These are phyloP conservation scores for Dactylorhiza incarnata DNA, from an alignment of 106 monocot species.

Conservation along the genomic window DNA sequence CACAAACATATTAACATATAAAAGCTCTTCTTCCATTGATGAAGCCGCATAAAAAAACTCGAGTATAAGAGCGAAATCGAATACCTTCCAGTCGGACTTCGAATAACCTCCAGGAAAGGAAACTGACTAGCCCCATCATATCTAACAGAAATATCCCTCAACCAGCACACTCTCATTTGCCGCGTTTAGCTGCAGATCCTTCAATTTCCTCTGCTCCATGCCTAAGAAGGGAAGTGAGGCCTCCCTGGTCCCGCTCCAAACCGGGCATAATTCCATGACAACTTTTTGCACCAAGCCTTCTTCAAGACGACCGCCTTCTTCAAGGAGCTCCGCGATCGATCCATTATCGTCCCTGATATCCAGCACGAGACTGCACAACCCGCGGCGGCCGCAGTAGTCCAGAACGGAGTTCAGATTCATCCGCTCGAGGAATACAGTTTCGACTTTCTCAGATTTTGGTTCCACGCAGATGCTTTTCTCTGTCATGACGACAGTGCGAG, in stretches of 20 bases:
- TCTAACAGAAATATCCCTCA: slow-evolving; percentile 53
- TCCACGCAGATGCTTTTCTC: slow-evolving; percentile 36
- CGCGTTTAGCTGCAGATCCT: slow-evolving; percentile 29
- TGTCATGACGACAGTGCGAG: slow-evolving; percentile 34
- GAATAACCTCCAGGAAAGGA: slow-evolving; percentile 1
- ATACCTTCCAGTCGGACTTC: neutral
- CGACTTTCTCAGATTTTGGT: slow-evolving; percentile 31
- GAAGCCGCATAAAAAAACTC: no score
- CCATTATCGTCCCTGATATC: slow-evolving; percentile 44
- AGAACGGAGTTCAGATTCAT: slow-evolving; percentile 43
- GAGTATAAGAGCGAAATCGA: no score
- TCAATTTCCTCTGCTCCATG: slow-evolving; percentile 23
- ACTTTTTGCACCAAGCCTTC: slow-evolving; percentile 67
- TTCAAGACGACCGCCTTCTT: slow-evolving; percentile 25
- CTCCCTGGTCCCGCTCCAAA: slow-evolving; percentile 21
- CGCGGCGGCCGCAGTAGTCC: slow-evolving; percentile 41
- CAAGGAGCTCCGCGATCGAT: slow-evolving; percentile 21
- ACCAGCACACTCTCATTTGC: slow-evolving; percentile 38
- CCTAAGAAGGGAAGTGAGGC: slow-evolving; percentile 22
- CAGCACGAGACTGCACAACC: slow-evolving; percentile 64
- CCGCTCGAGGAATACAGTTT: slow-evolving; percentile 38
- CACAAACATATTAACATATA: neutral
- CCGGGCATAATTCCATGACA: slow-evolving; percentile 45
- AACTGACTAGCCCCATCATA: neutral
- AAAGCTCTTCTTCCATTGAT: neutral